phyloP scores from a whole-genome alignment of 192 early-diverging fungal species.

The Backusella circina region DNA sequence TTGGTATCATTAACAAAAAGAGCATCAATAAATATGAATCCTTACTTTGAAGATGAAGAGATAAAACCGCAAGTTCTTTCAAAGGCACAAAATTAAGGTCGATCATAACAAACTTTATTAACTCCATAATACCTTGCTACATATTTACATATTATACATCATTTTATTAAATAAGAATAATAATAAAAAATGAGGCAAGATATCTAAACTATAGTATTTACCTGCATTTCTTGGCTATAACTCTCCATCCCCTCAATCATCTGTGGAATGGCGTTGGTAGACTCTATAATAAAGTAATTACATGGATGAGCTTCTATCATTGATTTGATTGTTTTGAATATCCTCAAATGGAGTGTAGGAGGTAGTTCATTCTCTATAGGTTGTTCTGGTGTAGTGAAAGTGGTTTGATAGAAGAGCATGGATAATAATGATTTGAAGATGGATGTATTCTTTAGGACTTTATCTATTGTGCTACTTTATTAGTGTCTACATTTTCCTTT shows the following conservation, averaged over 20 bases:
- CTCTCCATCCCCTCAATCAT: slow-evolving; percentile 50
- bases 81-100: slow-evolving; percentile 63
- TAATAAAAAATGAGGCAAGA: not conserved
- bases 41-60: slow-evolving; percentile 50
- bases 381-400: slow-evolving; percentile 18
- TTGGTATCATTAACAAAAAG: not conserved
- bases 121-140: slow-evolving; percentile 48
- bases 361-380: not conserved
- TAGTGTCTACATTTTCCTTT: not conserved
- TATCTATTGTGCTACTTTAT: slow-evolving; percentile 16
- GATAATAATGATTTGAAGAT: slow-evolving; percentile 45
- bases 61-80: slow-evolving; percentile 49
- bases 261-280: slow-evolving; percentile 44
- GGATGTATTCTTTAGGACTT: slow-evolving; percentile 41
- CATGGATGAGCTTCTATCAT: slow-evolving; percentile 48
- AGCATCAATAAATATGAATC: not conserved
- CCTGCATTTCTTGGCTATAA: slow-evolving; percentile 40
- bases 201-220: slow-evolving; percentile 10
- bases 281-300: slow-evolving; percentile 56
- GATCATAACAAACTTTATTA: slow-evolving; percentile 52
- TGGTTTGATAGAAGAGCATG: slow-evolving; percentile 36
- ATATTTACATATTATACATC: not conserved
- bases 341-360: slow-evolving; percentile 10
- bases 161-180: not conserved
- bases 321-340: slow-evolving; percentile 30